phyloP scores from a whole-genome alignment of 208 protist species.

The Borovskyia barvae region DNA sequence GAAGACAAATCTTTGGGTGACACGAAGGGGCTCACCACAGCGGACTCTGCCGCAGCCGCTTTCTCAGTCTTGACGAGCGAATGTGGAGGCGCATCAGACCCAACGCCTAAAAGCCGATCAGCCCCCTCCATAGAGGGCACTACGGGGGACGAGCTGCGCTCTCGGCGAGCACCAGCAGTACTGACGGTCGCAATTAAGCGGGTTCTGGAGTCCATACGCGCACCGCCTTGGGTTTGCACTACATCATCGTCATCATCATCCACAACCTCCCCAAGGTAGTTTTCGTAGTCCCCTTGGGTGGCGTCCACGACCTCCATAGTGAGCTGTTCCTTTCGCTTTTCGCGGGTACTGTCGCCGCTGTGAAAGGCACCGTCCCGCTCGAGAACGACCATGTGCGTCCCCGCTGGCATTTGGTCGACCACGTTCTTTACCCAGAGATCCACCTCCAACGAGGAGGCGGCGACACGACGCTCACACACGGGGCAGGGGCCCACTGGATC shows the following conservation, averaged over 20 bases:
- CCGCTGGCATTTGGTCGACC: constrained; percentile 63
- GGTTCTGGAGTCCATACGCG: too few relatives aligned
- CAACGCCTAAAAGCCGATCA: too few relatives aligned
- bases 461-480: constrained; percentile 77
- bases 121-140: not conserved
- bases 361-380: constrained; percentile 71
- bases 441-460: constrained; percentile 75
- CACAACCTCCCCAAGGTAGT: constrained; percentile 48
- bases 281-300: constrained; percentile 58
- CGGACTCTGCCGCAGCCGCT: not conserved
- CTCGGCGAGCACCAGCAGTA: constrained; percentile 6
- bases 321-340: constrained; percentile 52
- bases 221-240: constrained; percentile 1
- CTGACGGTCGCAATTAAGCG: too few relatives aligned
- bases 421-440: constrained; percentile 83
- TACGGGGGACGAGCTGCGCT: constrained; percentile 2
- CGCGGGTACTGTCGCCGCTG: constrained; percentile 68
- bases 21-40: not conserved
- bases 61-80: constrained; percentile 19
- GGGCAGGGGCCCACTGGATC: constrained; percentile 83
- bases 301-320: constrained; percentile 67
- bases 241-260: constrained; percentile 39
- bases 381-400: constrained; percentile 78
- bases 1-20: constrained; percentile 11
- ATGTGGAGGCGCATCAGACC: not conserved